These are phyloP conservation scores for Vanrija sp. DNA, from an alignment of 1,284 basidiomycete genomes.

Conservation along the genomic window DNA sequence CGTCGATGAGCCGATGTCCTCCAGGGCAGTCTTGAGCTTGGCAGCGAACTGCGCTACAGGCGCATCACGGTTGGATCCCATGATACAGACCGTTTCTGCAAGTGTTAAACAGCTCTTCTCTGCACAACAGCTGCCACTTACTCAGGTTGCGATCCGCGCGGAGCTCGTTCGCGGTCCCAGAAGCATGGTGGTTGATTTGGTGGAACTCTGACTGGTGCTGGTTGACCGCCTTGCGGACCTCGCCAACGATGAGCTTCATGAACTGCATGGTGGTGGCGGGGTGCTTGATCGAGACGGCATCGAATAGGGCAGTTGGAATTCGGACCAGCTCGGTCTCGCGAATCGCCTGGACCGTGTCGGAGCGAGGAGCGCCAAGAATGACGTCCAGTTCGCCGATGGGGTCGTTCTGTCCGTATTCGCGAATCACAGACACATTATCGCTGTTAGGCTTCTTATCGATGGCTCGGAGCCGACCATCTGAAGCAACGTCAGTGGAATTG, in stretches of 20 bases:
- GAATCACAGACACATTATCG: slow-evolving; percentile 66
- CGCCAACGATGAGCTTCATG: slow-evolving; percentile 84
- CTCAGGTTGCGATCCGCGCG: slow-evolving; percentile 87
- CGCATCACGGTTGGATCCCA: slow-evolving; percentile 63
- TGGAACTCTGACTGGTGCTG: slow-evolving; percentile 36
- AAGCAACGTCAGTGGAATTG: neutral
- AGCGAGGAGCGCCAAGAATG: slow-evolving; percentile 83
- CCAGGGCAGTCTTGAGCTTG: slow-evolving; percentile 79
- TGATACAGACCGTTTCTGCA: slow-evolving; percentile 45
- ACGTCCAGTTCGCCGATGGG: slow-evolving; percentile 82
- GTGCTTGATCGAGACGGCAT: slow-evolving; percentile 87
- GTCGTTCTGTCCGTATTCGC: slow-evolving; percentile 87
- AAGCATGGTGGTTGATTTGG: slow-evolving; percentile 4
- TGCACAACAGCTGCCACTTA: slow-evolving; percentile 52
- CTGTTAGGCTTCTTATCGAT: slow-evolving; percentile 61
- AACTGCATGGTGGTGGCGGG: slow-evolving; percentile 96
- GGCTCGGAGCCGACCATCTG: slow-evolving; percentile 80
- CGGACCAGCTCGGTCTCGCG: slow-evolving; percentile 96
- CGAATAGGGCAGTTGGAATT: slow-evolving; percentile 96
- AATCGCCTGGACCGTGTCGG: slow-evolving; percentile 93
- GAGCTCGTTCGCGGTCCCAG: slow-evolving; percentile 51
- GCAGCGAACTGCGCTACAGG: slow-evolving; percentile 82
- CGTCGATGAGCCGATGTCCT: slow-evolving; percentile 81
- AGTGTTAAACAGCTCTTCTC: neutral
- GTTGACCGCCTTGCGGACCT: slow-evolving; percentile 79